phyloP scores from a whole-genome alignment of 228 moss, liverwort and hornwort species.

The Sphagnum magellanicum region DNA sequence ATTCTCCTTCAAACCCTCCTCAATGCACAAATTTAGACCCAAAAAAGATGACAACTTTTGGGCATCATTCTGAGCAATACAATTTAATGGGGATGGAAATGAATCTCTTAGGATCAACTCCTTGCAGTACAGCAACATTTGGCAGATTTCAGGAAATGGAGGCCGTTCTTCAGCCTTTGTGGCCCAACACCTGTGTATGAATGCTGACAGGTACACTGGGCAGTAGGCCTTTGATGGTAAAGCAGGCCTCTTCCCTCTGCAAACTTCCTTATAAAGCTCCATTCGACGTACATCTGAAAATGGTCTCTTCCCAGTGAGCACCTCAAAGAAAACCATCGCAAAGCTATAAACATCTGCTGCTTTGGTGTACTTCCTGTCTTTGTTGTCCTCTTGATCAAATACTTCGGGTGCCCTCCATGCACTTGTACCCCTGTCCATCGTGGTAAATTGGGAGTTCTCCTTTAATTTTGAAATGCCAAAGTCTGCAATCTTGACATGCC shows the following conservation, averaged over 20 bases:
- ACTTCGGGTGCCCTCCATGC: no score
- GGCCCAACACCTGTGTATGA: constrained; percentile 36
- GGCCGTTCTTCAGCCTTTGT: constrained; percentile 31
- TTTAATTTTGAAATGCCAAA: no score
- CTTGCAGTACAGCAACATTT: constrained; percentile 31
- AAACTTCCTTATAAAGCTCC: constrained; percentile 22
- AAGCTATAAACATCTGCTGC: constrained; percentile 46
- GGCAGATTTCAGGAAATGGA: constrained; percentile 31
- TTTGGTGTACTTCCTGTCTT: constrained; percentile 19
- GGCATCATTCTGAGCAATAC: constrained; percentile 44
- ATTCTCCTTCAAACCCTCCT: constrained; percentile 32
- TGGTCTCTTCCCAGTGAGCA: constrained; percentile 31
- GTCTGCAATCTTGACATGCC: no score
- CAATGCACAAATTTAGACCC: constrained; percentile 41
- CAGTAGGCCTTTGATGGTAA: constrained; percentile 12
- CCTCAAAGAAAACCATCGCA: constrained; percentile 43
- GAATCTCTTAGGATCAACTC: constrained; percentile 36
- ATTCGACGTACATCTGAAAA: constrained; percentile 17
- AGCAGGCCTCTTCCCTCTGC: constrained; percentile 33
- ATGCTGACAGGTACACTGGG: constrained; percentile 24
- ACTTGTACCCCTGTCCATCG: no score
- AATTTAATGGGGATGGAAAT: constrained; percentile 36
- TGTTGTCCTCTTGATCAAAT: background rate
- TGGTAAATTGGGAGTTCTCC: background rate
- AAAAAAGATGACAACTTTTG: constrained; percentile 26